Evolutionary conservation across 108 stramenopile genomes (phyloP), one percentile per base, ranked within the genome.

Genomic region (Discostella stelligeroides): DNA sequence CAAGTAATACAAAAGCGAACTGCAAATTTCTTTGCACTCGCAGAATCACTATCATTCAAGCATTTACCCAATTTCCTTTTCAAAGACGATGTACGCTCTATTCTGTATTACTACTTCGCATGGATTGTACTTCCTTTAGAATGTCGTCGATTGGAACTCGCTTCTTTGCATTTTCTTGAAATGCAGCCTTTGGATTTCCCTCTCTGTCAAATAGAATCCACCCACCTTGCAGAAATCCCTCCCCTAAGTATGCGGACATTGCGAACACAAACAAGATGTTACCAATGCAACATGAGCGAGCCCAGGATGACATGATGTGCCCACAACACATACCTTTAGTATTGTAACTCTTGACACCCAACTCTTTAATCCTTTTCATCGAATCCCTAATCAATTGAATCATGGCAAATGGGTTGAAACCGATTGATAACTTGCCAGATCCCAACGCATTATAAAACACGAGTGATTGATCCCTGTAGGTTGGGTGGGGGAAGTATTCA

Each of bases 361-460:
- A 55, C 14, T 68, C 85, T 45, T 57, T 60, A 20, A 59, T 68
- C 66, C 49, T 72, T 18, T 49, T 63, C 55, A 69, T 71, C 12
- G 79, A 81, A 56, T 54, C 56, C 50, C 21, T 54, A 15, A 72
- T 77, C 51, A 40, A 63, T 50, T 55, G 65, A 65, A 68, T 57
- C 43, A 66, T 76, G 63, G 34, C 76, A 69, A 75, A 47, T 53
- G 75, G 67, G 64, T 46, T 58, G 46, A 59, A 68, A 12, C 72
- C 63, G 39, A 70, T 43, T 15, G 59, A 69, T 14, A 88, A 55
- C n/a, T 63, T 82, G 4, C 85, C 67, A 58, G 76, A 63, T 21
- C 88, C 91, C 56, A 95, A 80, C 2, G 79, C 82, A 28, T 72
- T 55, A 77, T 91, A 95, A 66, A 95, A 92, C 25, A 63, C 65